phyloP scores from a whole-genome alignment of 1,284 basidiomycete species.

The Microbotryum violaceum region DNA sequence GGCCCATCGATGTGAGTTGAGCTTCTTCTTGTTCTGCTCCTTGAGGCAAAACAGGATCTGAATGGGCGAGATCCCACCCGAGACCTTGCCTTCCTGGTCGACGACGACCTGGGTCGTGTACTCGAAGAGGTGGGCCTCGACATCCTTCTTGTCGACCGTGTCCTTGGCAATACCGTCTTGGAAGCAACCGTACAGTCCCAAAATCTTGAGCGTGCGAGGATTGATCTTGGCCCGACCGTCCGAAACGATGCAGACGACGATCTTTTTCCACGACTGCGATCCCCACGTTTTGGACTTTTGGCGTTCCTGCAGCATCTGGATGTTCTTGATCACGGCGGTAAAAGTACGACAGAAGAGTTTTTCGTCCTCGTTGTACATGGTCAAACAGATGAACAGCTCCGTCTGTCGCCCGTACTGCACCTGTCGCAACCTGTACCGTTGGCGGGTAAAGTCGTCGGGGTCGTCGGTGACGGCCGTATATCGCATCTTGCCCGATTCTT shows the following conservation, averaged over 20 bases:
- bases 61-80: slow-evolving; percentile 34
- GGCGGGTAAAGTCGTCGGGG: slow-evolving; percentile 73
- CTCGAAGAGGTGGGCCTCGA: slow-evolving; percentile 17
- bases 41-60: slow-evolving; percentile 43
- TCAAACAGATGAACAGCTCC: slow-evolving; percentile 67
- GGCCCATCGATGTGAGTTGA: slow-evolving; percentile 40
- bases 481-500: slow-evolving; percentile 18
- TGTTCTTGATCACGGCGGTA: slow-evolving; percentile 71
- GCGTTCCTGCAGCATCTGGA: slow-evolving; percentile 68
- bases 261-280: slow-evolving; percentile 90
- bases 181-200: slow-evolving; percentile 59
- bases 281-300: slow-evolving; percentile 87
- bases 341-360: slow-evolving; percentile 69
- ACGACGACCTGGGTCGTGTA: slow-evolving; percentile 27
- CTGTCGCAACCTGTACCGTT: slow-evolving; percentile 71
- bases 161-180: slow-evolving; percentile 44
- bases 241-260: slow-evolving; percentile 80
- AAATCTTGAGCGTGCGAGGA: slow-evolving; percentile 68
- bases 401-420: slow-evolving; percentile 73
- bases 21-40: slow-evolving; percentile 35
- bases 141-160: slow-evolving; percentile 20
- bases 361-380: slow-evolving; percentile 62
- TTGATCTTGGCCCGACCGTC: slow-evolving; percentile 81
- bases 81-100: slow-evolving; percentile 13
- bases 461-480: slow-evolving; percentile 81